Conservation (phyloP, 2,329 filamentous ascomycete genomes). For the Colletotrichum simmondsii region DNA sequence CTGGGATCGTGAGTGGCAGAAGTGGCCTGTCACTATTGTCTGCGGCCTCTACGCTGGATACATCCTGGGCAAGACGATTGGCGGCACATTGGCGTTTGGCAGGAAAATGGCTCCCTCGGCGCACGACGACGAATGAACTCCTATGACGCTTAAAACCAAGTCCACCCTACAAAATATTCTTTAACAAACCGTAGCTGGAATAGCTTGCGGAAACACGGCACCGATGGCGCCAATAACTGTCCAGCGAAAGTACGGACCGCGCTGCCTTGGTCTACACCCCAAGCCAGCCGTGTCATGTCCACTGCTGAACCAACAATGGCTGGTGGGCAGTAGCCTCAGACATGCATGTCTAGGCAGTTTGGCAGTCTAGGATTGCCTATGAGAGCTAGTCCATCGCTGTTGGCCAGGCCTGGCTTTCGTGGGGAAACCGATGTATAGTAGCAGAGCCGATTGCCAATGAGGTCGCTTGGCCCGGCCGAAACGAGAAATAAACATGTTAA, state of each 20-base stretch:
- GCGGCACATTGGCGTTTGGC: slow-evolving; percentile 61
- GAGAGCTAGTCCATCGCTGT: background rate
- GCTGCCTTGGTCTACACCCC: background rate
- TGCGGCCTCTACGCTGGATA: slow-evolving; percentile 85
- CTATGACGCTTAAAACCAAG: background rate
- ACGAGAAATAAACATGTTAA: slow-evolving; percentile 10
- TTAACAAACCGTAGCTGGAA: background rate
- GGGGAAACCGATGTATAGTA: slow-evolving; percentile 19
- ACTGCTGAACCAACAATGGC: background rate
- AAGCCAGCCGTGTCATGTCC: background rate
- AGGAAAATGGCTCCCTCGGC: slow-evolving; percentile 48
- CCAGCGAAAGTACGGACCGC: background rate
- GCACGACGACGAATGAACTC: slow-evolving; percentile 13
- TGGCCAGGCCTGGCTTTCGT: slow-evolving; percentile 2
- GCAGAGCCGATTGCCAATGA: background rate
- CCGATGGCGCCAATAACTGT: background rate
- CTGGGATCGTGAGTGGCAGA: slow-evolving; percentile 99
- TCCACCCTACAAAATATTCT: background rate
- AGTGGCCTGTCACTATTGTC: slow-evolving; percentile 93
- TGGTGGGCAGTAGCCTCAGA: background rate
- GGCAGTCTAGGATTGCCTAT: background rate
- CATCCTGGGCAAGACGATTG: slow-evolving; percentile 73
- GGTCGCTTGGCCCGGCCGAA: background rate
- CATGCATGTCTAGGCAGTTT: background rate
- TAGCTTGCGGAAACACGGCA: background rate